Evolutionary conservation across 2,329 filamentous ascomycete genomes (phyloP), one percentile per base, ranked within the genome.

Genomic region (Talaromyces rugulosus): DNA sequence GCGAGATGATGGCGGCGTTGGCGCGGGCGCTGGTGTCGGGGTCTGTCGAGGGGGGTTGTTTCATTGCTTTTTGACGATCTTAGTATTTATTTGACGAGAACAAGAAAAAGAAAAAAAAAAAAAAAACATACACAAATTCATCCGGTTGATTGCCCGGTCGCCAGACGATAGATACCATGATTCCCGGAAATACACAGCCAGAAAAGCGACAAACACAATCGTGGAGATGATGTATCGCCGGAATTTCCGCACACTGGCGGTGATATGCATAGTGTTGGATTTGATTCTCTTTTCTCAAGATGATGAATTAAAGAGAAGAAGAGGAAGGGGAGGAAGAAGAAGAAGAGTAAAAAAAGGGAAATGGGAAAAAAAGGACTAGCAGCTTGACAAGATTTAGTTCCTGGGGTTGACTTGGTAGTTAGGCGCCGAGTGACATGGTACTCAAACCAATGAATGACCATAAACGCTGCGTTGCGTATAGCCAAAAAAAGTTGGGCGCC

Each of bases 1-100:
- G 85, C 23, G 92, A 90, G 67, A 99, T 84, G 61, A 99, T 83
- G 5, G 95, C 97, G 63, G 95, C 95, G 75, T 96, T 95, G 76
- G 96, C 95, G 72, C 94, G 91, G 67, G 40, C 18, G 6, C 34
- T 59, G 23, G 27, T 44, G 12, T 51, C 27, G 7, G 60, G 60
- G 27, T 62, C 60, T 58, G 60, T 62, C 12, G 60, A 28, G 11
- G 60, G 60, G 14, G 60, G 56, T 47, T 62, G 60, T 14, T 59
- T 59, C 60, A 62, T 62, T n/a, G 56, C 60, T 62, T 18, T 16
- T 6, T n/a, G n/a, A 50, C 16, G 2, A 16, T 28, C 7, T 58
- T 58, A 33, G 40, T 50, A 4, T 27, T 40, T 36, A 9, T 9
- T 36, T 36, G 23, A 23, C 23, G 23, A 23, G 23, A 56, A 18